Percentiles rank a stretch among this genome's conserved stretches.
Evolutionary conservation across 352 stramenopile genomes (phyloP).

Genomic region (Phytophthora capsici): DNA sequence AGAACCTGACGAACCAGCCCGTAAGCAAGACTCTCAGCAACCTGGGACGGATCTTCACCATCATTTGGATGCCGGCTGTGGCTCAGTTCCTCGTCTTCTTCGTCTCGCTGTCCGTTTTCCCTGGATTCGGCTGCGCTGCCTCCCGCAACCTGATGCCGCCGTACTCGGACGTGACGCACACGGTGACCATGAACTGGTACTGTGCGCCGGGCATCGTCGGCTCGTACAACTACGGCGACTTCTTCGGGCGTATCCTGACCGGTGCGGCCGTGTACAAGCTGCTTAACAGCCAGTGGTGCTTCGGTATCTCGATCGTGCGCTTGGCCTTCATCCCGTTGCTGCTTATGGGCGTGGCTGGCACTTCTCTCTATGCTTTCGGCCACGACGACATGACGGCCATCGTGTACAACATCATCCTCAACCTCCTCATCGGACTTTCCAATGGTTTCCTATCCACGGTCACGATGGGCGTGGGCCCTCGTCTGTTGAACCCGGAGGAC

Average conservation of each 20-base stretch:
- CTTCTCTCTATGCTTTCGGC: conserved; percentile 61
- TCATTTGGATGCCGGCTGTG: conserved; percentile 56
- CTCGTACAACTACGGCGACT: conserved; percentile 71
- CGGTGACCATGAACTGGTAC: conserved; percentile 48
- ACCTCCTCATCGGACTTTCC: conserved; percentile 55
- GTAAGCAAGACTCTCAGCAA: conserved; percentile 42
- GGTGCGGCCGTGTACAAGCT: conserved; percentile 58
- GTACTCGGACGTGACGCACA: conserved; percentile 32
- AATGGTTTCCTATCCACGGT: conserved; percentile 68
- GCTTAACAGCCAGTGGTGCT: conserved; percentile 56
- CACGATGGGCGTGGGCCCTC: conserved; percentile 63
- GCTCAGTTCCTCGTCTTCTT: conserved; percentile 70
- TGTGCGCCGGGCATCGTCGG: conserved; percentile 60
- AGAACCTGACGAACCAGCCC: conserved; percentile 42
- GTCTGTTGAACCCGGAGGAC: conserved; percentile 59
- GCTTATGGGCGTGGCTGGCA: conserved; percentile 57
- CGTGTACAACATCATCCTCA: conserved; percentile 53
- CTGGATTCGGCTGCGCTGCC: conserved; percentile 59
- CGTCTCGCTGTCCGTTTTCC: conserved; percentile 58
- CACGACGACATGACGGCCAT: conserved; percentile 35
- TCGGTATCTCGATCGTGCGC: conserved; percentile 49
- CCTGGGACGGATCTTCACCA: conserved; percentile 50
- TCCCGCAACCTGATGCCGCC: conserved; percentile 37
- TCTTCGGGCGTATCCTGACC: conserved; percentile 59
- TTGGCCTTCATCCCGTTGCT: conserved; percentile 65